Evolutionary conservation across 441 rosid species (phyloP), one percentile per base, ranked within the genome.

Genomic region (Oxalis stricta): DNA sequence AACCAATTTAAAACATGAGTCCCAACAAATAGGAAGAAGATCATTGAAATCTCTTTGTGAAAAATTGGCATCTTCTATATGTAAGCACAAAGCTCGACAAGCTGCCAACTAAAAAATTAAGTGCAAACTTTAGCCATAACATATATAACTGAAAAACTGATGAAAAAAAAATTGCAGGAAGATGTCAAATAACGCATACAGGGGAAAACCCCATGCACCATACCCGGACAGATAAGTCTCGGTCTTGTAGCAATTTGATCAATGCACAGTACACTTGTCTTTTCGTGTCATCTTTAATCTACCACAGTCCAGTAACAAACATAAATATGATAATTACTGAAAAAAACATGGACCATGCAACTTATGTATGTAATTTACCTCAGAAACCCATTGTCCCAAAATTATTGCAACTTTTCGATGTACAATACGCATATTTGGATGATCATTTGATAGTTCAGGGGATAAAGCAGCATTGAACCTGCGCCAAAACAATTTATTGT

Each of bases 301-400:
- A 82, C 46, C 62, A 46, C 47, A 55, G 43, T n/a, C n/a, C n/a
- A n/a, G n/a, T n/a, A n/a, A n/a, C n/a, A n/a, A n/a, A n/a, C n/a
- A n/a, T n/a, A n/a, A n/a, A n/a, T n/a, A n/a, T n/a, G n/a, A n/a
- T n/a, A n/a, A n/a, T n/a, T n/a, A n/a, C n/a, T n/a, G n/a, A 40
- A 19, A 11, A 15, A 10, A 1, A 17, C n/a, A 32, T 19, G 19
- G 16, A 46, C 14, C 18, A 39, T 15, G 29, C 19, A 38, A 28
- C 41, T 52, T 14, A 52, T 29, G 23, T 63, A 46, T 26, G 36
- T 14, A 11, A 7, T 30, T 41, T 77, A 92, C 99, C 97, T 92
- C 99, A 29, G 97, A 92, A 60, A 92, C 97, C 97, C 97, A 92
- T 46, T 92, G 99, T 48, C 99, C 99, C 63, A 92, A 71, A 61